Evolutionary conservation across 495 filamentous ascomycete genomes (phyloP).

Genomic region (Achaetomiella virescens): DNA sequence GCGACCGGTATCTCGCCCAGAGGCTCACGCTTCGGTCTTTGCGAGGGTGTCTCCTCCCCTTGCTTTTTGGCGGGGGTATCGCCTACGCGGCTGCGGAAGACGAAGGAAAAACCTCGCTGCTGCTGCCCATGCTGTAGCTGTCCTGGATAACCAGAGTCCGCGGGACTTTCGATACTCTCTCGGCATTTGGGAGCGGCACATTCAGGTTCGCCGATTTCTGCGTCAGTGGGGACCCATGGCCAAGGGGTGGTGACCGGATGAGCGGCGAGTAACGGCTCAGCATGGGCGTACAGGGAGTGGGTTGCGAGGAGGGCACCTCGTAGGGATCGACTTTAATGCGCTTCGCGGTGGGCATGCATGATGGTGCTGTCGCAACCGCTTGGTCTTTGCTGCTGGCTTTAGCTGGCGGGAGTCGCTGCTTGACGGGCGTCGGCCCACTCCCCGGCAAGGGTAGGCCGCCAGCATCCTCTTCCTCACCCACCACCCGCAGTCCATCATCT

Average conservation of each 20-base stretch:
- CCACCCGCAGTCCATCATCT: conserved; percentile 26
- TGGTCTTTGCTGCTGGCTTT: neutral
- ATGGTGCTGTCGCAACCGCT: conserved; percentile 7
- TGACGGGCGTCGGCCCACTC: neutral
- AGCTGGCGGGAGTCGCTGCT: neutral
- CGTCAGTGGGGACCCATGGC: conserved; percentile 30
- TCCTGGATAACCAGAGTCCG: conserved; percentile 33
- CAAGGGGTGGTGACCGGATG: neutral
- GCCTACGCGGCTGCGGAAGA: neutral
- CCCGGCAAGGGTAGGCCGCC: neutral
- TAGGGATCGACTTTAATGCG: conserved; percentile 28
- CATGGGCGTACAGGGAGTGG: conserved; percentile 33
- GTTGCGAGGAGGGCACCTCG: conserved; percentile 38
- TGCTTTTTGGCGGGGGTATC: conserved; percentile 7
- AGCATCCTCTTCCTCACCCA: conserved; percentile 20
- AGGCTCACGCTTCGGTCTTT: conserved; percentile 16
- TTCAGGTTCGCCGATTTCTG: conserved; percentile 34
- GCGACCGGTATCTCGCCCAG: conserved; percentile 23
- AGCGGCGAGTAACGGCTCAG: conserved; percentile 23
- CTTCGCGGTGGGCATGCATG: conserved; percentile 31
- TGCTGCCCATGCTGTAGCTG: conserved; percentile 32
- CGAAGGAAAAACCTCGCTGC: conserved; percentile 21
- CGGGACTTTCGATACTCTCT: conserved; percentile 24
- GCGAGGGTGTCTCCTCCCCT: conserved; percentile 2
- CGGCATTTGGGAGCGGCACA: conserved; percentile 23